Conservation (phyloP, 2,329 filamentous ascomycete species). For the Dothideomycetidae sp. region DNA sequence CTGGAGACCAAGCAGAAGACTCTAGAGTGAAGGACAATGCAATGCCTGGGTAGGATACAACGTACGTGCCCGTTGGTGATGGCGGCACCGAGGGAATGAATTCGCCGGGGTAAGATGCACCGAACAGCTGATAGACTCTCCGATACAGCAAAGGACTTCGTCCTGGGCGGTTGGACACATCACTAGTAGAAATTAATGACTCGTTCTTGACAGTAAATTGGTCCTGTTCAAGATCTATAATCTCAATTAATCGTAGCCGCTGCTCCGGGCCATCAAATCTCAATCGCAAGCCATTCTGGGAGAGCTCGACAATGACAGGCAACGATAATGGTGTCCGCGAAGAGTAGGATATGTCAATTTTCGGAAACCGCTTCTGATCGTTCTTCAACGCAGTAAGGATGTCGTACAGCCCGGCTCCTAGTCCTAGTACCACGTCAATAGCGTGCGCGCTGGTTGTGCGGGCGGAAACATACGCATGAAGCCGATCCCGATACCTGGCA, state of each 20-base stretch:
- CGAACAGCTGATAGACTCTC: constrained; percentile 84
- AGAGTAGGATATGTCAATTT: constrained; percentile 71
- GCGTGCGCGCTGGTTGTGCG: neutral
- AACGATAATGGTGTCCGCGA: constrained; percentile 57
- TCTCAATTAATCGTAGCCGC: constrained; percentile 76
- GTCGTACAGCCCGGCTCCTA: constrained; percentile 85
- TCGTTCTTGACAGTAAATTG: constrained; percentile 59
- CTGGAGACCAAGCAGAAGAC: constrained; percentile 57
- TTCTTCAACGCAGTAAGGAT: constrained; percentile 77
- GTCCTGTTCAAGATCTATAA: constrained; percentile 77
- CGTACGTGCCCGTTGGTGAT: constrained; percentile 56
- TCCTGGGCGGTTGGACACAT: constrained; percentile 31
- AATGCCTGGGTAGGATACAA: constrained; percentile 86
- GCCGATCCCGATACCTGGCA: constrained; percentile 5
- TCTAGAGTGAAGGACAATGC: constrained; percentile 81
- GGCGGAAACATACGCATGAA: constrained; percentile 6
- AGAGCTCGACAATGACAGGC: constrained; percentile 61
- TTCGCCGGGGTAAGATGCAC: constrained; percentile 86
- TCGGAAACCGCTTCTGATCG: constrained; percentile 67
- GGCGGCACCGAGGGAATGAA: constrained; percentile 54
- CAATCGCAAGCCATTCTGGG: constrained; percentile 73
- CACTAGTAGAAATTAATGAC: constrained; percentile 9
- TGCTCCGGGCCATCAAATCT: constrained; percentile 93
- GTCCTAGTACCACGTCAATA: constrained; percentile 38
- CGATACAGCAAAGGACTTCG: constrained; percentile 47